Evolutionary conservation across 2,329 filamentous ascomycete genomes (phyloP).

Genomic region (Dothiorella sarmentorum): DNA sequence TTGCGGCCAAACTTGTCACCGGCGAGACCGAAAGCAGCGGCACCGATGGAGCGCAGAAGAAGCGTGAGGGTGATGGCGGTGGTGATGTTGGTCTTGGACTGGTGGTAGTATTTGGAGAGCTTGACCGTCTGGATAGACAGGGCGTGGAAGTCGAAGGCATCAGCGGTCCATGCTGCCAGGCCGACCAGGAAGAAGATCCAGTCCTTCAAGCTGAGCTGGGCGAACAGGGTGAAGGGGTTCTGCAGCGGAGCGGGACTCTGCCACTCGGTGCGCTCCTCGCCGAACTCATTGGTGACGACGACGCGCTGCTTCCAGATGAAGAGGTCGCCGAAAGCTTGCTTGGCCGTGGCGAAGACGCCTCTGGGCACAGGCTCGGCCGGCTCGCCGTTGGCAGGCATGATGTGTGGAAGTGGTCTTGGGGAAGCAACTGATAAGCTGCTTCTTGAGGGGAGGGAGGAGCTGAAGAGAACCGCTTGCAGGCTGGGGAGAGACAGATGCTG

Average conservation of each 20-base stretch:
- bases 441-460: not conserved
- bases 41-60: constrained; percentile 70
- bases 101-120: constrained; percentile 57
- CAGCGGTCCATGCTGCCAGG: constrained; percentile 72
- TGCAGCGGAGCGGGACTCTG: constrained; percentile 61
- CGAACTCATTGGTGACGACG: constrained; percentile 60
- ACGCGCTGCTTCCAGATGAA: constrained; percentile 74
- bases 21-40: constrained; percentile 70
- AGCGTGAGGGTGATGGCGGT: constrained; percentile 74
- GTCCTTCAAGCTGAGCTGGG: constrained; percentile 59
- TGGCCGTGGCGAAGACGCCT: constrained; percentile 62
- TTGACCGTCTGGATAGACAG: constrained; percentile 75
- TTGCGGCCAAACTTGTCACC: constrained; percentile 79
- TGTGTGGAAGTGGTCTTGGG: not conserved
- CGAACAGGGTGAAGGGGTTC: constrained; percentile 68
- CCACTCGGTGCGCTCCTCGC: constrained; percentile 67
- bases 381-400: constrained; percentile 29
- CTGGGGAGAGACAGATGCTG: too few relatives aligned
- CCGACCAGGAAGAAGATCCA: constrained; percentile 76
- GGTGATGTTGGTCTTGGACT: constrained; percentile 65
- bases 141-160: constrained; percentile 81
- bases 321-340: constrained; percentile 61
- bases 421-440: not conserved
- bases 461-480: not conserved
- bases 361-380: constrained; percentile 65